Base-by-base conservation (phyloP, 2,329 filamentous ascomycete genomes). In the Scolecobasidium constrictum region DNA sequence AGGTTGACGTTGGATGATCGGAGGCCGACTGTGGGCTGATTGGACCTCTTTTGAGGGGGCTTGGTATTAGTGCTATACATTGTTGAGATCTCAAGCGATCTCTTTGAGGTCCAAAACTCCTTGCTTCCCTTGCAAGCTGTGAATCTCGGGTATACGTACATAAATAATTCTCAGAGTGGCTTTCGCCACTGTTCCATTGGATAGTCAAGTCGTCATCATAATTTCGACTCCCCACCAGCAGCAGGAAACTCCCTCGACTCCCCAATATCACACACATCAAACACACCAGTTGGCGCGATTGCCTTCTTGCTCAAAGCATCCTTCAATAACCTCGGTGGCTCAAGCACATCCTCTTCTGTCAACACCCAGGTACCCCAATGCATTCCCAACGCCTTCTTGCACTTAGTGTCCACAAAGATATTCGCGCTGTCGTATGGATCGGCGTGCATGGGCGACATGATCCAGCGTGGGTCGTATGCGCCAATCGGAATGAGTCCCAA, bases 401-500 rank as follows among this genome's bases (percentile, higher is more conserved):
- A 95, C 51, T 73, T 73, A 1, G 86, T 93, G 53, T 95, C 88
- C 5, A 69, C 61, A 61, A 94, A 94, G 52, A 96, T 94, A 53
- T 92, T 86, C 28, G 94, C 87, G 0, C 81, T 76, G 57, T 96
- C 90, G 50, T 78, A 80, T 0, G 90, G 90, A 57, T 93, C 84
- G 5, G 84, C 82, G 59, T 96, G 90, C 72, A 93, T 80, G 16
- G 78, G 67, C 37, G 80, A 86, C 69, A 92, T 88, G 48, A 92
- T 61, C 52, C 61, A 72, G 18, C 84, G 71, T 1, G 83, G 84
- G 46, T 76, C 69, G 18, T 95, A 95, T 2, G 88, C 90, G 42
- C 90, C 90, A 51, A 96, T 95, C 31, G 90, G 90, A 49, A 96
- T 92, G 43, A 95, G 65, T 0, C 90, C 90, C 5, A 96, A 73